Percentiles rank a stretch among this genome's conserved stretches.
These are phyloP conservation scores for Nitzschia palea DNA, from an alignment of 108 stramenopile genomes.

Conservation along the genomic window DNA sequence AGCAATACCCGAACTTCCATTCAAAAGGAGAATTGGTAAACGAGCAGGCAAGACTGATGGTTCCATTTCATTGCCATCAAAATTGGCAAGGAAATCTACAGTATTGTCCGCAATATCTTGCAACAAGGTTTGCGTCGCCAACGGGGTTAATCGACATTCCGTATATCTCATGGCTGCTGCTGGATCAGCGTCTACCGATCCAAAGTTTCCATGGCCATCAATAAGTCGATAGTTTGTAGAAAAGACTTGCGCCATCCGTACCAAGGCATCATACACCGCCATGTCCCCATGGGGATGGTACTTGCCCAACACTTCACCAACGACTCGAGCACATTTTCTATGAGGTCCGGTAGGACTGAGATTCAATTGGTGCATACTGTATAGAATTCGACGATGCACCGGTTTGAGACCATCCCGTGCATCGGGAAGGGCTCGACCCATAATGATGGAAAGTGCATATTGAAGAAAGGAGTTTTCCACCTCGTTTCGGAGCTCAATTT, in stretches of 20 bases:
- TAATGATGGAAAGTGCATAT: slow-evolving; percentile 93
- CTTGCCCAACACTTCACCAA: slow-evolving; percentile 95
- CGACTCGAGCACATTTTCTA: slow-evolving; percentile 97
- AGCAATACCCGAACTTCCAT: slow-evolving; percentile 83
- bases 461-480: slow-evolving; percentile 82
- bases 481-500: slow-evolving; percentile 74
- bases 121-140: slow-evolving; percentile 80
- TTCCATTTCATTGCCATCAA: slow-evolving; percentile 94
- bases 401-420: slow-evolving; percentile 96
- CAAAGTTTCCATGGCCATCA: slow-evolving; percentile 97
- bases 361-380: slow-evolving; percentile 89
- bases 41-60: slow-evolving; percentile 90
- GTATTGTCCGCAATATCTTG: slow-evolving; percentile 81
- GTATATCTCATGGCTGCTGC: slow-evolving; percentile 98
- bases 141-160: slow-evolving; percentile 82
- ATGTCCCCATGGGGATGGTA: slow-evolving; percentile 93
- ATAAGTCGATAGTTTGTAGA: slow-evolving; percentile 83
- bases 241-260: slow-evolving; percentile 94
- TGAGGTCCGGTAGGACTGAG: slow-evolving; percentile 69
- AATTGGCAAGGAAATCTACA: slow-evolving; percentile 88
- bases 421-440: slow-evolving; percentile 95
- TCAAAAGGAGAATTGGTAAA: slow-evolving; percentile 90
- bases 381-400: slow-evolving; percentile 95
- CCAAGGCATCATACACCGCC: slow-evolving; percentile 96
- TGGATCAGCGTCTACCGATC: slow-evolving; percentile 93